Conservation (phyloP, 768 basidiomycete genomes). For the Tricholoma furcatifolium region DNA sequence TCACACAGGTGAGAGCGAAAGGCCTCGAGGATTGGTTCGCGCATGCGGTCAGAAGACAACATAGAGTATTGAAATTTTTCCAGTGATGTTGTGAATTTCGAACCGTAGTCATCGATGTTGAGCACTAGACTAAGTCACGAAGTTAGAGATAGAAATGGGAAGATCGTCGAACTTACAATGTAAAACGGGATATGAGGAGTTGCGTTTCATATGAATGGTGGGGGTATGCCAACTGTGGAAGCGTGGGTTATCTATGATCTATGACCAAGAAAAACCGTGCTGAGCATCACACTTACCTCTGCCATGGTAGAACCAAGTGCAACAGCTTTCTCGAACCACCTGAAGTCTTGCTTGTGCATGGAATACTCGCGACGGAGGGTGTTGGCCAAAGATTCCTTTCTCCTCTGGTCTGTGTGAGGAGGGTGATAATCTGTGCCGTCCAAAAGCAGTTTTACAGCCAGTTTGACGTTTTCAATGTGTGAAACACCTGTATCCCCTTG, state of each 20-base stretch:
- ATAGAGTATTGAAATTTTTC: slow-evolving; percentile 1
- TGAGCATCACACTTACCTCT: no score
- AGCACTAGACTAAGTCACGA: background rate
- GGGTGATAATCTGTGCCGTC: background rate
- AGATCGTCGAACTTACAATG: background rate
- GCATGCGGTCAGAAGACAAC: background rate
- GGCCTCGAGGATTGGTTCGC: background rate
- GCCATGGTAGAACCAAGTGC: background rate
- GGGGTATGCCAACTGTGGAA: background rate
- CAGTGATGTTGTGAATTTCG: background rate
- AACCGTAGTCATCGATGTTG: background rate
- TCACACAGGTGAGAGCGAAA: background rate
- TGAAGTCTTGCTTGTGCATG: background rate
- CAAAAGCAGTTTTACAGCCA: background rate
- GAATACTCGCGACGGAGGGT: background rate
- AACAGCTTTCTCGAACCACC: background rate
- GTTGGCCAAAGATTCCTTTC: background rate
- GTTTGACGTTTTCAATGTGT: background rate
- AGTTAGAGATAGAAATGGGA: background rate
- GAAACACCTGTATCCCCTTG: no score
- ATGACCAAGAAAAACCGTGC: background rate
- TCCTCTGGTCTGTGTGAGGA: background rate
- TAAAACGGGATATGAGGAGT: background rate
- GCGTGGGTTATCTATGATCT: background rate
- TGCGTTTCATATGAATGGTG: background rate